Conservation (phyloP, 1,284 basidiomycete species). For the Polyporus tsugae region DNA sequence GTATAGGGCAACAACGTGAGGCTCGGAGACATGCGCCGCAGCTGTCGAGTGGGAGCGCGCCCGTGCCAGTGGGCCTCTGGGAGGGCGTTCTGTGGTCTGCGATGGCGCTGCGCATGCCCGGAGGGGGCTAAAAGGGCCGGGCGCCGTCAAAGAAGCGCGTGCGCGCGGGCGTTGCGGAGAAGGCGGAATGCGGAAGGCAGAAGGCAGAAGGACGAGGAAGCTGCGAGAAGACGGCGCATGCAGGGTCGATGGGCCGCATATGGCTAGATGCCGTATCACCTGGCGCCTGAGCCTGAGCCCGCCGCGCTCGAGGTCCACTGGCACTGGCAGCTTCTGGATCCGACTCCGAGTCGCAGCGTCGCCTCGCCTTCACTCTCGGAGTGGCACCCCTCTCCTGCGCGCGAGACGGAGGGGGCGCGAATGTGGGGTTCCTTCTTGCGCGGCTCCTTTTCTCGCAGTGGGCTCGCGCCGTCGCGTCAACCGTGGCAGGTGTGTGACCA, state of each 20-base stretch:
- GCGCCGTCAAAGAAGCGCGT: neutral
- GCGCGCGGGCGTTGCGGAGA: neutral
- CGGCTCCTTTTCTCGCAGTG: no score
- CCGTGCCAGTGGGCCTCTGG: no score
- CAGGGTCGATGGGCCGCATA: conserved; percentile 1
- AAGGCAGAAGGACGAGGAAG: neutral
- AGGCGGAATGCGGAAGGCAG: neutral
- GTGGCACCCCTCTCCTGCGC: no score
- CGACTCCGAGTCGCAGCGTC: neutral
- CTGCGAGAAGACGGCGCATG: neutral
- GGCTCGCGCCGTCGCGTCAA: no score
- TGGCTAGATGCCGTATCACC: conserved; percentile 6
- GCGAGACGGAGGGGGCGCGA: no score
- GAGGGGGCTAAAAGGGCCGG: conserved; percentile 1
- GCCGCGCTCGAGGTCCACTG: neutral
- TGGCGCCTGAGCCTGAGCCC: neutral
- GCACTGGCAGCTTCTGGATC: neutral
- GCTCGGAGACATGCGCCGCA: neutral
- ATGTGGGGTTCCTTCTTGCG: no score
- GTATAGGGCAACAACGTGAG: neutral
- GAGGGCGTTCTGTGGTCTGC: neutral
- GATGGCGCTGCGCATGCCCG: neutral
- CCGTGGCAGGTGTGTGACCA: no score
- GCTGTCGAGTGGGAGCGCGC: neutral
- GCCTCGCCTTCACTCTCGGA: no score